Base-by-base conservation (phyloP, 2,329 filamentous ascomycete species). In the Pseudocercospora cruenta region DNA sequence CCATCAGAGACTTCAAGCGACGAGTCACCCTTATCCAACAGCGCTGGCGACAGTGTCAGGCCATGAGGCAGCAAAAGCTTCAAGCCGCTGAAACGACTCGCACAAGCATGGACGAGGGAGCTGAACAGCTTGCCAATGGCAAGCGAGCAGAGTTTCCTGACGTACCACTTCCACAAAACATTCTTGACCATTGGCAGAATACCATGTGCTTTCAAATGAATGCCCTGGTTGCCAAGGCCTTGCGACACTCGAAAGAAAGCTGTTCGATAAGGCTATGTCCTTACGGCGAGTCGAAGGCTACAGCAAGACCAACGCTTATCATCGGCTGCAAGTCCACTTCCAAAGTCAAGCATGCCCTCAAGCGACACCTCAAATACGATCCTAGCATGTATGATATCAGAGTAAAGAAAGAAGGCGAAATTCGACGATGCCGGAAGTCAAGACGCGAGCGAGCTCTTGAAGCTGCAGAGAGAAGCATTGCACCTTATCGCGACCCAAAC, bases 231-330 rank as follows among this genome's bases (percentile, higher is more conserved):
- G 86, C 88, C 22, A 85, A 87, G 59, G 92, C 91, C 66, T 89
- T 93, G 72, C 86, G 86, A 69, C 91, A 91, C 71, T 86, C 92
- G 58, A 86, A 88, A 0, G 91, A 94, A 75, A 92, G 91, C 0
- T 88, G 92, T 36, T 91, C 92, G 72, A 92, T 94, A 47, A 91
- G 90, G 9, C 85, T 94, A 1, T 88, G 92, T 67, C 90, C 88
- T 0, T 88, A 93, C 47, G 91, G 91, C 19, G 88, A 91, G 60
- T 88, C 87, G 2, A 84, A 87, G 5, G 83, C 88, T 39, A 87
- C 85, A 62, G 88, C 89, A 0, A 86, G 85, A 62, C 91, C 91
- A 0, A 94, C 91, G 0, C 90, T 93, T 0, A 82, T 94, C 21
- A 88, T 94, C 8, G 89, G 92, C 3, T 94, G 91, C 78, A 90